phyloP scores from a whole-genome alignment of 495 filamentous ascomycete genomes.

The Aspergillus affinis region DNA sequence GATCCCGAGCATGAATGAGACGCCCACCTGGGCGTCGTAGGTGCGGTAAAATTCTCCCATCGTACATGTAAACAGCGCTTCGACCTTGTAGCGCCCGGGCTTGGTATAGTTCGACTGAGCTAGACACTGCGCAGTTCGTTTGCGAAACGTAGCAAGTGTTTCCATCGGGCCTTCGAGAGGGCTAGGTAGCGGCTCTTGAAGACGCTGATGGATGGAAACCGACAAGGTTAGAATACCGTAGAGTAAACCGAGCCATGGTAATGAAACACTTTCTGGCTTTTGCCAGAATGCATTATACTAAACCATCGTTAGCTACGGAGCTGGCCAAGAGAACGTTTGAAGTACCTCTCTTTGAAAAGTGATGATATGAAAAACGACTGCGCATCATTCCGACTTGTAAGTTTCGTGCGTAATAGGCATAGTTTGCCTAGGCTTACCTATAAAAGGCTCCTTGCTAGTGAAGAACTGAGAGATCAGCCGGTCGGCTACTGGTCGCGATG shows the following conservation, averaged over 20 bases:
- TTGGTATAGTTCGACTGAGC: constrained; percentile 34
- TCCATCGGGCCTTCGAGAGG: not conserved
- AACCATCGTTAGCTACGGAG: not conserved
- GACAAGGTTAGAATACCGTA: constrained; percentile 36
- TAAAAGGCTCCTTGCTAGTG: constrained; percentile 41
- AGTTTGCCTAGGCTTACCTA: constrained; percentile 26
- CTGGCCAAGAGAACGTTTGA: not conserved
- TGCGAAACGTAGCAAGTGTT: constrained; percentile 19
- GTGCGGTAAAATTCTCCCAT: constrained; percentile 38
- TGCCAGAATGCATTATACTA: constrained; percentile 42
- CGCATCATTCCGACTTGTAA: not conserved
- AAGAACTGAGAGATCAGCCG: constrained; percentile 47
- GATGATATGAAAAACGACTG: constrained; percentile 17
- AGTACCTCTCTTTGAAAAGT: constrained; percentile 20
- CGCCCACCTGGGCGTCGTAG: constrained; percentile 35
- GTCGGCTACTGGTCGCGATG: constrained; percentile 40
- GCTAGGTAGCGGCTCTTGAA: constrained; percentile 28
- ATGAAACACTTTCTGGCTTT: constrained; percentile 29
- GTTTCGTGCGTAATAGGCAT: not conserved
- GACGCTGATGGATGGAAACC: constrained; percentile 29
- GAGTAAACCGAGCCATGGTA: constrained; percentile 40
- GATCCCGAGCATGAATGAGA: constrained; percentile 39
- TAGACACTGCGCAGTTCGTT: constrained; percentile 33
- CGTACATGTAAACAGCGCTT: constrained; percentile 41
- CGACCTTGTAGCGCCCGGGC: constrained; percentile 34